Conservation (phyloP, 192 early-diverging fungal genomes). For the Paraglomus occultum region DNA sequence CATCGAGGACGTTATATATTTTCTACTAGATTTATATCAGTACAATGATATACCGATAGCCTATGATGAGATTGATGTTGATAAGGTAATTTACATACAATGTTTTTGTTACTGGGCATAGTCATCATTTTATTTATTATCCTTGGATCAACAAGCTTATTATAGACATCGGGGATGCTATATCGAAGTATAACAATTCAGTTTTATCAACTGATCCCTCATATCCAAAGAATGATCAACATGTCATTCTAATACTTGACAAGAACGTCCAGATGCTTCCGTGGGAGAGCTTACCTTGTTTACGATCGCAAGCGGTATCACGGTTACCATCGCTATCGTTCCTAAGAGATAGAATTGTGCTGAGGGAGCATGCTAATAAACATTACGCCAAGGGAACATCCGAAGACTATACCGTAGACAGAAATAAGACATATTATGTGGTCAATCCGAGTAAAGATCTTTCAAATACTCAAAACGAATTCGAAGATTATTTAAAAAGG, state of each 20-base stretch:
- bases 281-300: slow-evolving; percentile 80
- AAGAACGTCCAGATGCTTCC: slow-evolving; percentile 82
- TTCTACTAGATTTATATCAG: slow-evolving; percentile 65
- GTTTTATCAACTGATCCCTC: slow-evolving; percentile 4
- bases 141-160: slow-evolving; percentile 30
- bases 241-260: slow-evolving; percentile 84
- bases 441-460: slow-evolving; percentile 93
- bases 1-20: slow-evolving; percentile 68
- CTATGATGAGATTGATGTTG: slow-evolving; percentile 54
- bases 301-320: slow-evolving; percentile 71
- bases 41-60: slow-evolving; percentile 50
- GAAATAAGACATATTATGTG: slow-evolving; percentile 67
- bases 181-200: slow-evolving; percentile 24
- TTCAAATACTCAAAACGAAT: slow-evolving; percentile 73
- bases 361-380: slow-evolving; percentile 33
- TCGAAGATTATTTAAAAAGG: slow-evolving; percentile 55
- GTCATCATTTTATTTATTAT: slow-evolving; percentile 16
- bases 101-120: slow-evolving; percentile 12
- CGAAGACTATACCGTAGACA: slow-evolving; percentile 46
- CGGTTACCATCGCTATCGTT: slow-evolving; percentile 78
- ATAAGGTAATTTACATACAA: slow-evolving; percentile 33
- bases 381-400: slow-evolving; percentile 22
- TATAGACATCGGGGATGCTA: slow-evolving; percentile 30
- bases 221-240: slow-evolving; percentile 39
- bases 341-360: slow-evolving; percentile 59